Evolutionary conservation across 352 stramenopile species (phyloP).

Genomic region (Pythium oligandrum): DNA sequence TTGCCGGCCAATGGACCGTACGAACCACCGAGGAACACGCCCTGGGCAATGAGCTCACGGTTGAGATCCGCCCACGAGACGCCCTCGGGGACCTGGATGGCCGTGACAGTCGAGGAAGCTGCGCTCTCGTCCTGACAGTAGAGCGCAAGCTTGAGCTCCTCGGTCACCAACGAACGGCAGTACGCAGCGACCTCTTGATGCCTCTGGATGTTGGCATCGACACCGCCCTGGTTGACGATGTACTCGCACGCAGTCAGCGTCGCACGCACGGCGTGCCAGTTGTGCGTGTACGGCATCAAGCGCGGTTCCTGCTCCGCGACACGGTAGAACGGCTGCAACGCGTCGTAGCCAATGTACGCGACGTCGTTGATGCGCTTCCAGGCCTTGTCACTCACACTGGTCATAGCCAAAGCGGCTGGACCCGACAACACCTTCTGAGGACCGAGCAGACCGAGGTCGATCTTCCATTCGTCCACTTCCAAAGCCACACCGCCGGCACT

Average conservation of each 20-base stretch:
- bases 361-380: slow-evolving; percentile 40
- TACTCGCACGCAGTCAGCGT: slow-evolving; percentile 31
- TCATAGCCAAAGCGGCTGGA: slow-evolving; percentile 34
- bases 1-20: slow-evolving; percentile 40
- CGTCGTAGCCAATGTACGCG: slow-evolving; percentile 48
- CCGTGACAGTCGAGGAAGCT: slow-evolving; percentile 42
- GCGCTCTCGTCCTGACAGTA: slow-evolving; percentile 27
- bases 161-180: slow-evolving; percentile 24
- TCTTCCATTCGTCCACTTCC: slow-evolving; percentile 33
- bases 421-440: slow-evolving; percentile 47
- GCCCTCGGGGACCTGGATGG: slow-evolving; percentile 28
- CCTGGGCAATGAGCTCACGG: slow-evolving; percentile 24
- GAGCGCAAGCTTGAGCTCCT: slow-evolving; percentile 27
- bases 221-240: slow-evolving; percentile 28
- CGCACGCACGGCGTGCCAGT: slow-evolving; percentile 49
- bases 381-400: slow-evolving; percentile 41
- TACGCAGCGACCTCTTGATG: slow-evolving; percentile 34
- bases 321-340: slow-evolving; percentile 37
- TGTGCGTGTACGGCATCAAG: slow-evolving; percentile 49
- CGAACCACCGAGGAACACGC: slow-evolving; percentile 38
- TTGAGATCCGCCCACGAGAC: slow-evolving; percentile 28
- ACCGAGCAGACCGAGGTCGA: slow-evolving; percentile 40
- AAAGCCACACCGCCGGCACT: slow-evolving; percentile 34
- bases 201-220: slow-evolving; percentile 19
- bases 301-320: slow-evolving; percentile 25